A percentile compares a stretch with the other conserved stretches of the same genome.
These are phyloP conservation scores for Chlamydomonas schloesseri DNA, from an alignment of 139 green algal genomes.

Conservation along the genomic window DNA sequence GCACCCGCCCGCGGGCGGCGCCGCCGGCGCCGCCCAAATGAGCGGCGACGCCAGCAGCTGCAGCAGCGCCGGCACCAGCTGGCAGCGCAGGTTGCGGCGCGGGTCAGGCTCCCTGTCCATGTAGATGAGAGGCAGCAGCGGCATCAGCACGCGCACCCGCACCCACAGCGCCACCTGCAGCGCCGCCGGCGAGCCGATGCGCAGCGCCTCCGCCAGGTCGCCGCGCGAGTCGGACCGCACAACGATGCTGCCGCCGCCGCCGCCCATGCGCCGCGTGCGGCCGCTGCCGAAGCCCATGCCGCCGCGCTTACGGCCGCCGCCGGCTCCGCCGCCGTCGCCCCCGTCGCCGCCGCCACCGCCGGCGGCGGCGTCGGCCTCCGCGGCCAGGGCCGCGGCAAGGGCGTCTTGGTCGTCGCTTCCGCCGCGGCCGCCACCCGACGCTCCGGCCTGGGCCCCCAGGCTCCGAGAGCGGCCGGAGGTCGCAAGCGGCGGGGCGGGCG, in stretches of 20 bases:
- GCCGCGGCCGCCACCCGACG: background rate
- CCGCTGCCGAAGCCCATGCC: slow-evolving; percentile 43
- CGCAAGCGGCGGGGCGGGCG: slow-evolving; percentile 2
- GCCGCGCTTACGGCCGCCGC: slow-evolving; percentile 6
- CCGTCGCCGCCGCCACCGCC: background rate
- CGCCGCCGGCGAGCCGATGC: slow-evolving; percentile 32
- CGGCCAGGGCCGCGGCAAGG: slow-evolving; percentile 27
- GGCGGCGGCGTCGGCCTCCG: background rate
- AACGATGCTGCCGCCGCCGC: slow-evolving; percentile 1
- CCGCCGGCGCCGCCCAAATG: background rate
- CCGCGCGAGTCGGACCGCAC: slow-evolving; percentile 8
- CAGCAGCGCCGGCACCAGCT: slow-evolving; percentile 23
- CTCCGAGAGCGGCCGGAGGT: slow-evolving; percentile 6
- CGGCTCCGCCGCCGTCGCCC: background rate
- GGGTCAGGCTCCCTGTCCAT: slow-evolving; percentile 25
- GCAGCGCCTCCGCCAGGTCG: slow-evolving; percentile 30
- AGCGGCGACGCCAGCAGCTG: slow-evolving; percentile 36
- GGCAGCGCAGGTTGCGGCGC: slow-evolving; percentile 32
- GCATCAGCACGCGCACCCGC: slow-evolving; percentile 51
- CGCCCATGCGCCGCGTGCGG: slow-evolving; percentile 8
- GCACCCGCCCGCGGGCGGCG: background rate
- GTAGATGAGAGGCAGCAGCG: slow-evolving; percentile 51
- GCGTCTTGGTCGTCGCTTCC: slow-evolving; percentile 5
- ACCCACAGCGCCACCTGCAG: slow-evolving; percentile 48
- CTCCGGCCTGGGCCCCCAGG: background rate